phyloP scores from a whole-genome alignment of 2,329 filamentous ascomycete genomes.

The Fusarium redolens region DNA sequence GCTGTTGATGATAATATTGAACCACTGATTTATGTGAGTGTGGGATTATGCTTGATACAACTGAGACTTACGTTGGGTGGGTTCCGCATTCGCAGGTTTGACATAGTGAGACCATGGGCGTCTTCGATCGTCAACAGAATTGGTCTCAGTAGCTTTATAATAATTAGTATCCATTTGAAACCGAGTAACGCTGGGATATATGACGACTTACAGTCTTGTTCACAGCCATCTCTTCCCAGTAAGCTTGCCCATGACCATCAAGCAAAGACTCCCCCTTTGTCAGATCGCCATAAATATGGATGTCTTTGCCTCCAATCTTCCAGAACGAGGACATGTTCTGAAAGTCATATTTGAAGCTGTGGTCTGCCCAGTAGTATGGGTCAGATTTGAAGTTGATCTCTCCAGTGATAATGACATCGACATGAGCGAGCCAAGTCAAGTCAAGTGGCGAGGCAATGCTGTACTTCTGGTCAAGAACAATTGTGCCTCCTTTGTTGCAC shows the following conservation, averaged over 20 bases:
- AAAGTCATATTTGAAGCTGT: constrained; percentile 72
- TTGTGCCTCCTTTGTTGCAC: constrained; percentile 72
- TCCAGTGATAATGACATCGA: constrained; percentile 69
- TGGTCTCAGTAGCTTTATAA: constrained; percentile 32
- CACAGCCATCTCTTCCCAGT: constrained; percentile 37
- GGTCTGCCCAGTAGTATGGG: constrained; percentile 74
- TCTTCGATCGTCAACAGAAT: constrained; percentile 40
- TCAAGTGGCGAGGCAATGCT: constrained; percentile 73
- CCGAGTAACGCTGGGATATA: fast-evolving
- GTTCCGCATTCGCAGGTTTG: constrained; percentile 70
- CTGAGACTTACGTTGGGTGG: constrained; percentile 52
- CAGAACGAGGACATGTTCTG: constrained; percentile 68
- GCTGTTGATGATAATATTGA: constrained; percentile 73
- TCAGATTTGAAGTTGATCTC: constrained; percentile 73
- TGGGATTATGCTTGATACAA: fast-evolving
- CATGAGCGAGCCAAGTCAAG: constrained; percentile 70
- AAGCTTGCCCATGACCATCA: constrained; percentile 52
- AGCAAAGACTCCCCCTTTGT: constrained; percentile 74
- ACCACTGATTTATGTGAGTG: constrained; percentile 43
- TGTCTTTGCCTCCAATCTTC: constrained; percentile 49
- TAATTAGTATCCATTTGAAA: not conserved
- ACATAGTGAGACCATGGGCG: constrained; percentile 65
- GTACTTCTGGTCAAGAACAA: constrained; percentile 70
- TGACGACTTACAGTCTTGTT: constrained; percentile 45
- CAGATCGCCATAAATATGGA: constrained; percentile 75